Conservation (phyloP, 108 stramenopile genomes). For the Epithemia pelagica region DNA sequence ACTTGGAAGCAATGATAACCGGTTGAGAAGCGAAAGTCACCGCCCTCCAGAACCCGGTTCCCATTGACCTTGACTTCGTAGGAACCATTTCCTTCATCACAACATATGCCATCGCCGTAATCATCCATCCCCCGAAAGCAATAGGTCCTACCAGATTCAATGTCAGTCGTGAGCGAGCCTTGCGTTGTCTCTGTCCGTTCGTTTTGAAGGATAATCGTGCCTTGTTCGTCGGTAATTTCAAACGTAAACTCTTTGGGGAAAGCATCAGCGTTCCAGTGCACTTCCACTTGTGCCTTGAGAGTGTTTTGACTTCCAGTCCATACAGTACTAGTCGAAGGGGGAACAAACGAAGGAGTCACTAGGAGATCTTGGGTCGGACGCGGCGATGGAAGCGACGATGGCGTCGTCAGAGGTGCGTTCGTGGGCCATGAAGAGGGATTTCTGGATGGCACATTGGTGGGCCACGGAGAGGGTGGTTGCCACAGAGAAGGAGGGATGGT, state of each 20-base stretch:
- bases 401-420: too few species aligned
- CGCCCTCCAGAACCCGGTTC: not conserved
- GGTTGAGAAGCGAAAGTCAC: not conserved
- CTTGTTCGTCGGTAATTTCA: not conserved
- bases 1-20: not conserved
- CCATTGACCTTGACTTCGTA: not conserved
- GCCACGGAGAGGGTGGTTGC: too few species aligned
- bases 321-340: too few species aligned
- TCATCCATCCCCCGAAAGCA: not conserved
- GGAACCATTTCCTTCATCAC: not conserved
- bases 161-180: not conserved
- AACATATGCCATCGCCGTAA: not conserved
- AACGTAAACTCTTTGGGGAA: not conserved
- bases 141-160: not conserved
- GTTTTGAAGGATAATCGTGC: not conserved
- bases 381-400: too few species aligned
- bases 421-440: too few species aligned
- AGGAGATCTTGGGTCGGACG: too few species aligned
- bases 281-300: not conserved
- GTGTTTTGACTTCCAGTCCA: too few species aligned
- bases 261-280: not conserved
- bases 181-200: not conserved
- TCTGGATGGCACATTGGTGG: too few species aligned
- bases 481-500: too few species aligned
- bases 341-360: too few species aligned